phyloP scores from a whole-genome alignment of 148 eudicot species.

The Talinum fruticosum region DNA sequence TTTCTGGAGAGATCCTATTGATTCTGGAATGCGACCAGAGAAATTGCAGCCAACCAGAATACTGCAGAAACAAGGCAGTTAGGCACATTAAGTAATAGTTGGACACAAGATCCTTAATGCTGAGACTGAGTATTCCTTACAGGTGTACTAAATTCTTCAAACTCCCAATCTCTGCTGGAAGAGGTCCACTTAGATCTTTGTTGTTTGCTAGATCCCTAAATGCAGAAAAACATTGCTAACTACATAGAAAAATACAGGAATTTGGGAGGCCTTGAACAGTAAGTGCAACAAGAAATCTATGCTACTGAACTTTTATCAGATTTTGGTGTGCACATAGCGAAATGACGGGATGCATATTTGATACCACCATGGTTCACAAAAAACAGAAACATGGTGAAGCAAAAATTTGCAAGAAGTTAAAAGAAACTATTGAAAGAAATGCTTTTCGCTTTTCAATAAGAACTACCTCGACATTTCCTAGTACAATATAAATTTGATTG shows the following conservation, averaged over 20 bases:
- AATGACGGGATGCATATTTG: background rate
- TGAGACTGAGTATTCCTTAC: slow-evolving; percentile 12
- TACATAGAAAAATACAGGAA: background rate
- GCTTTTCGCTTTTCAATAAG: background rate
- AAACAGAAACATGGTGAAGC: no score
- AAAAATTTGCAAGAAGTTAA: no score
- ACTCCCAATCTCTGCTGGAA: slow-evolving; percentile 30
- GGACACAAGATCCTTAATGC: background rate
- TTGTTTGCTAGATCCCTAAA: slow-evolving; percentile 36
- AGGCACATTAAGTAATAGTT: slow-evolving; percentile 6
- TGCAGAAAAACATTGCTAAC: background rate
- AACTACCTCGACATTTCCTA: background rate
- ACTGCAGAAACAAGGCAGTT: slow-evolving; percentile 17
- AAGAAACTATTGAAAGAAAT: background rate
- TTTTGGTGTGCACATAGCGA: background rate
- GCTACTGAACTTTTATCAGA: background rate
- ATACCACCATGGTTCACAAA: no score
- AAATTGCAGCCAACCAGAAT: slow-evolving; percentile 31
- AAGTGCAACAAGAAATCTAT: background rate
- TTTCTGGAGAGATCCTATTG: slow-evolving; percentile 28
- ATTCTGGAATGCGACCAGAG: slow-evolving; percentile 31
- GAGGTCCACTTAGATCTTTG: slow-evolving; percentile 26
- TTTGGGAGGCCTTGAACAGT: background rate
- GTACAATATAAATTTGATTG: background rate
- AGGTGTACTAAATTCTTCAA: slow-evolving; percentile 29